A percentile compares a stretch with the other conserved stretches of the same genome.
Evolutionary conservation across 2,329 filamentous ascomycete genomes (phyloP).

Genomic region (Aaosphaeria arxii): DNA sequence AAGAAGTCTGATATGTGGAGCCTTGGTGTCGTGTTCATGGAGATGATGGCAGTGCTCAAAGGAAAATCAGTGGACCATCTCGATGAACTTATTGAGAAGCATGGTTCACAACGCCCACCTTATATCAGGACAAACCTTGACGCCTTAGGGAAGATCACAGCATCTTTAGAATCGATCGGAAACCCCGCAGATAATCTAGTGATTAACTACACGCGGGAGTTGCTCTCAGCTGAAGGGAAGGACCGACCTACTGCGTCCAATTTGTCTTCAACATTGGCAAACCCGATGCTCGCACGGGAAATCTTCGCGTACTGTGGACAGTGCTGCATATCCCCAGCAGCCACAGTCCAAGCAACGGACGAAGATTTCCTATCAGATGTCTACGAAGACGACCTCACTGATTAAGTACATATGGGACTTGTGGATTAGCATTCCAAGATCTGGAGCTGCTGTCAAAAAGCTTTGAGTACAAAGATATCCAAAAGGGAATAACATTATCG

Average conservation of each 20-base stretch:
- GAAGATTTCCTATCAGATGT: background rate
- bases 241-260: constrained; percentile 9
- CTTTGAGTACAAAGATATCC: too few species aligned
- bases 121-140: constrained; percentile 7
- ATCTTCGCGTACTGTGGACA: background rate
- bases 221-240: constrained; percentile 7
- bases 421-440: too few species aligned
- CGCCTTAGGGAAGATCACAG: constrained; percentile 5
- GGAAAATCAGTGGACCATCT: constrained; percentile 3
- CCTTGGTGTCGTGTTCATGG: constrained; percentile 14
- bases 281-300: background rate
- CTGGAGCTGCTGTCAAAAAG: too few species aligned
- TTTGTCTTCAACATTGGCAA: background rate
- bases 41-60: constrained; percentile 14
- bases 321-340: background rate
- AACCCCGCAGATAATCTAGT: constrained; percentile 5
- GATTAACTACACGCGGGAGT: constrained; percentile 8
- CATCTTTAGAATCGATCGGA: constrained; percentile 4
- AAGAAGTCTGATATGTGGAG: constrained; percentile 14
- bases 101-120: constrained; percentile 1
- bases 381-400: too few species aligned
- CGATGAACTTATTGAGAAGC: constrained; percentile 6
- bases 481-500: too few species aligned
- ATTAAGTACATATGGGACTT: too few species aligned
- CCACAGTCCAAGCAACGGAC: background rate